Evolutionary conservation across 129 eudicot species (phyloP).

Genomic region (Chrysanthemum lavandulifolium): DNA sequence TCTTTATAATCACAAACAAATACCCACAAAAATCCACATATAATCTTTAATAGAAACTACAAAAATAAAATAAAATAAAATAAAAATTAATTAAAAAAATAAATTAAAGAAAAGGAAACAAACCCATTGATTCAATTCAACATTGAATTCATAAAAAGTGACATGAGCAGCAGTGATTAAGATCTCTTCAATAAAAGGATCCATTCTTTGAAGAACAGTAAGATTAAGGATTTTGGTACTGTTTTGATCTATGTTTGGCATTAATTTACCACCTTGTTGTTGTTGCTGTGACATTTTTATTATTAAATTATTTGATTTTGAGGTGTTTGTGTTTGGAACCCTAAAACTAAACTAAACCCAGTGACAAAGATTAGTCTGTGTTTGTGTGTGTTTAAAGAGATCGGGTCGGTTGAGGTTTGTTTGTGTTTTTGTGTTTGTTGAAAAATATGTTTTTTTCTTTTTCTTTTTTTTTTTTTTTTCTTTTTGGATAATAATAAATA

Average conservation of each 20-base stretch:
- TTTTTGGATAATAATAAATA: background rate
- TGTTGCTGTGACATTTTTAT: slow-evolving; percentile 4
- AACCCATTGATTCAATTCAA: slow-evolving; percentile 80
- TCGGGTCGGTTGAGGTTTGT: too few species aligned
- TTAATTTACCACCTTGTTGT: slow-evolving; percentile 39
- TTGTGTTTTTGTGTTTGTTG: slow-evolving; percentile 2
- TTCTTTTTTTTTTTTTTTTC: background rate
- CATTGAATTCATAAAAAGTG: slow-evolving; percentile 73
- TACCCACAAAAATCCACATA: too few species aligned
- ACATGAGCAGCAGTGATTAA: slow-evolving; percentile 86
- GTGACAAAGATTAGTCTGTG: background rate
- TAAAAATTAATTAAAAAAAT: background rate
- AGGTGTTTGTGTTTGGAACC: too few species aligned
- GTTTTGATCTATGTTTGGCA: slow-evolving; percentile 71
- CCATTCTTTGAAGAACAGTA: slow-evolving; percentile 81
- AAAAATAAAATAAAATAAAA: background rate
- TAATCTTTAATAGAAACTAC: too few species aligned
- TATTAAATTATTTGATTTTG: background rate
- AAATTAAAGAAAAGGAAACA: background rate
- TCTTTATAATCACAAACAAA: too few species aligned
- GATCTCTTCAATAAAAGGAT: slow-evolving; percentile 81
- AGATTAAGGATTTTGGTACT: slow-evolving; percentile 74
- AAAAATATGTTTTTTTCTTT: background rate
- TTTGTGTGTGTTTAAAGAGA: background rate
- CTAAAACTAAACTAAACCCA: slow-evolving; percentile 20